Evolutionary conservation across 331 rosid species (phyloP).

Genomic region (Dryas integrifolia): DNA sequence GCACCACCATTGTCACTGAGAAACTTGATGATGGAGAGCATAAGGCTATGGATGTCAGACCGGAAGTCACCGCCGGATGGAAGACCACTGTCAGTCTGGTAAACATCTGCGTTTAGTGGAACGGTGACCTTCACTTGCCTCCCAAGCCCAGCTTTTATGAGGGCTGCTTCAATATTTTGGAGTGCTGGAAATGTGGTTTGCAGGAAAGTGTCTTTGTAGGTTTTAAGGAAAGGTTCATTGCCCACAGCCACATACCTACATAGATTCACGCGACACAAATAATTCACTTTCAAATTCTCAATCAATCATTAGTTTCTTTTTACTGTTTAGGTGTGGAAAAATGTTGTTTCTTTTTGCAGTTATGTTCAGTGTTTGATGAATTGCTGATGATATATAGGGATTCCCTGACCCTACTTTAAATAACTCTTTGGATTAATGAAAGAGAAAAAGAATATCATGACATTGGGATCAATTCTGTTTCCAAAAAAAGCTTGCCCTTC

Average conservation of each 20-base stretch:
- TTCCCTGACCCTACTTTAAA: no score
- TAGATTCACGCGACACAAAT: conserved; percentile 15
- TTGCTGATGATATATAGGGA: no score
- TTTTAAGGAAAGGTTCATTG: conserved; percentile 75
- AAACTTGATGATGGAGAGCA: conserved; percentile 68
- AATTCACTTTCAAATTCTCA: neutral
- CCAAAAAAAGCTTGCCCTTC: no score
- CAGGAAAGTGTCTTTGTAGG: conserved; percentile 66
- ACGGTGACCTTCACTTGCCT: conserved; percentile 80
- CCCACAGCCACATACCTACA: conserved; percentile 83
- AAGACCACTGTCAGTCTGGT: conserved; percentile 53
- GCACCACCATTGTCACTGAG: conserved; percentile 62
- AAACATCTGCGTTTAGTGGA: conserved; percentile 91
- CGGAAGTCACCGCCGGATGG: conserved; percentile 92
- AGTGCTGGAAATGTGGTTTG: conserved; percentile 80
- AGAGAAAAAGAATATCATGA: no score
- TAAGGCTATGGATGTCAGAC: conserved; percentile 57
- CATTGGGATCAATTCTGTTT: no score
- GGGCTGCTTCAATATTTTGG: conserved; percentile 87
- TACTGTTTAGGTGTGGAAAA: no score
- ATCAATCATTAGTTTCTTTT: no score
- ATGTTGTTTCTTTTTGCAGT: no score
- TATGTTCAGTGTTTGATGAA: no score
- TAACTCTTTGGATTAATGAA: no score
- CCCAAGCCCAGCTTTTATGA: conserved; percentile 78